phyloP scores from a whole-genome alignment of 176 grass and related monocot genomes.

The Dactylis glomerata region DNA sequence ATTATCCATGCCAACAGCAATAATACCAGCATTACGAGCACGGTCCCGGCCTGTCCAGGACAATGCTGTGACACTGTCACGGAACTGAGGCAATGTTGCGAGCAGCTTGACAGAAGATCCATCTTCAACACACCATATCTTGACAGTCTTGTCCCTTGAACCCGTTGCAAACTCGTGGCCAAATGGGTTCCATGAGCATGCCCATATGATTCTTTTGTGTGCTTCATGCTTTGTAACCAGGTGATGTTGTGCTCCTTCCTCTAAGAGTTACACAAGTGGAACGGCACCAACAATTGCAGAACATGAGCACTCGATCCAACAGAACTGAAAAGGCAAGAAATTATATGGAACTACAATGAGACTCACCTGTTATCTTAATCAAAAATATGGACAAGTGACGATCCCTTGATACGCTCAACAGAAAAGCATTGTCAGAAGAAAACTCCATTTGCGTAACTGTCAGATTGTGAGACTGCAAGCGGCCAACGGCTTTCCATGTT shows the following conservation, averaged over 20 bases:
- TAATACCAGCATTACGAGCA: conserved; percentile 48
- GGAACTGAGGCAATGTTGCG: conserved; percentile 65
- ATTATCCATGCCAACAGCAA: conserved; percentile 88
- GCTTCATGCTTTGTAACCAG: conserved; percentile 75
- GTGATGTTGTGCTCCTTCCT: conserved; percentile 44
- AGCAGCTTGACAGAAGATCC: conserved; percentile 65
- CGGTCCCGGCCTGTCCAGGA: conserved; percentile 65
- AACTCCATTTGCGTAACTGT: conserved; percentile 98
- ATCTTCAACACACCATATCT: conserved; percentile 75
- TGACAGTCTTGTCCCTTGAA: conserved; percentile 94
- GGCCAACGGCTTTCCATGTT: conserved; percentile 83
- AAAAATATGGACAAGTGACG: conserved; percentile 73
- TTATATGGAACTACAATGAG: conserved; percentile 15
- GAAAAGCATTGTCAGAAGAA: conserved; percentile 69
- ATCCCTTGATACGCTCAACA: conserved; percentile 88
- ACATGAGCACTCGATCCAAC: background rate
- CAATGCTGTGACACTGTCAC: conserved; percentile 90
- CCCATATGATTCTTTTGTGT: conserved; percentile 98
- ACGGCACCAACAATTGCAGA: conserved; percentile 15
- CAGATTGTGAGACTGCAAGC: conserved; percentile 84
- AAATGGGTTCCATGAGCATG: conserved; percentile 90
- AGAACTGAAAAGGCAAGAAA: background rate
- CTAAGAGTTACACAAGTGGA: conserved; percentile 32
- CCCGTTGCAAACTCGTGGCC: conserved; percentile 90
- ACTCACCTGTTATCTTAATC: conserved; percentile 55